Evolutionary conservation across 2,329 filamentous ascomycete genomes (phyloP).

Genomic region (Aspergillus sp.): DNA sequence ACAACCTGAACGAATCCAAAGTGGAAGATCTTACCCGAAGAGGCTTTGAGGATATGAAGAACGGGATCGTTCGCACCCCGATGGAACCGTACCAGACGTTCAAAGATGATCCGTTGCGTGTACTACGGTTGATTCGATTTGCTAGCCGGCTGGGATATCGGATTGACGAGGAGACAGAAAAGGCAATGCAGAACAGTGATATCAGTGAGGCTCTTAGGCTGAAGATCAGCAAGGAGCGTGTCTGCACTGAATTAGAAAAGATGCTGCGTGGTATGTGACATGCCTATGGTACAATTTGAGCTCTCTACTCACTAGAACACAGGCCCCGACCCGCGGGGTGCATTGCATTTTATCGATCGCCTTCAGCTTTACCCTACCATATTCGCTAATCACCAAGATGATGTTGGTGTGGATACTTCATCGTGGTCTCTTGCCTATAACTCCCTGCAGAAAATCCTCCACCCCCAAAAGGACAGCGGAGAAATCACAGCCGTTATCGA

Average conservation of each 20-base stretch:
- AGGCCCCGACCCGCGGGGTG: conserved; percentile 35
- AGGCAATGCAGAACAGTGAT: conserved; percentile 70
- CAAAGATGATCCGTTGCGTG: conserved; percentile 84
- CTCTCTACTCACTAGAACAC: neutral
- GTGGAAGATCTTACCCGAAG: conserved; percentile 79
- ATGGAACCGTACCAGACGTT: conserved; percentile 88
- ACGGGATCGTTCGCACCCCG: conserved; percentile 74
- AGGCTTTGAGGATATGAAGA: conserved; percentile 70
- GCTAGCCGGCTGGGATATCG: conserved; percentile 75
- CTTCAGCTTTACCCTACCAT: conserved; percentile 36
- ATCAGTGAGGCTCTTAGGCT: conserved; percentile 73
- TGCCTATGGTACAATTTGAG: neutral
- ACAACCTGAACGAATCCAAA: conserved; percentile 73
- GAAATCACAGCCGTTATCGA: conserved; percentile 37
- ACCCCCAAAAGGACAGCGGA: conserved; percentile 29
- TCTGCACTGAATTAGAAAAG: conserved; percentile 85
- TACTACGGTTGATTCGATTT: conserved; percentile 83
- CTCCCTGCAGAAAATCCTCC: conserved; percentile 51
- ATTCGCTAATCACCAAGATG: conserved; percentile 40
- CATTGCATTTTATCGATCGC: conserved; percentile 35
- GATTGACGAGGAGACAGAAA: conserved; percentile 66
- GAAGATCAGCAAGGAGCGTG: conserved; percentile 89
- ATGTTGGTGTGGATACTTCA: conserved; percentile 52
- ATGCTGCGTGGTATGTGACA: conserved; percentile 65
- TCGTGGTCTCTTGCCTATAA: conserved; percentile 63